A percentile compares a stretch with the other conserved stretches of the same genome.
Evolutionary conservation across 805 yeast species (phyloP).

Genomic region (Saturnispora dispora): DNA sequence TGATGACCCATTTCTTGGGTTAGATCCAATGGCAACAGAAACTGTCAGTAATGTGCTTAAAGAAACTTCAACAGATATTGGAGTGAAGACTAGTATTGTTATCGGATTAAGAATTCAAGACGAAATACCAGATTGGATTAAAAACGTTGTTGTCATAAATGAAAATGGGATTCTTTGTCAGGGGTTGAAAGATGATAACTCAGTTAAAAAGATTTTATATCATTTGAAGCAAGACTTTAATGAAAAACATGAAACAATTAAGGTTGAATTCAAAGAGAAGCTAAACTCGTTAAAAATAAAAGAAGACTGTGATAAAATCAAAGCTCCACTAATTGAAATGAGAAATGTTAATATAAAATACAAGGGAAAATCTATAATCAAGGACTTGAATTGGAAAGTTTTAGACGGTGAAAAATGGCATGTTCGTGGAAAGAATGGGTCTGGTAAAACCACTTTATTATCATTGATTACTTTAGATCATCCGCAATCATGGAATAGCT

Average conservation of each 20-base stretch:
- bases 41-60: constrained; percentile 49
- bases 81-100: constrained; percentile 42
- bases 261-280: constrained; percentile 12
- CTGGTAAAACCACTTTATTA: constrained; percentile 85
- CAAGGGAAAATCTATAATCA: constrained; percentile 49
- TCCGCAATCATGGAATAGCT: constrained; percentile 88
- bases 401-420: constrained; percentile 78
- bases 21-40: constrained; percentile 66
- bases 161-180: constrained; percentile 40
- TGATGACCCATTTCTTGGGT: constrained; percentile 89
- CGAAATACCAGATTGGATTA: constrained; percentile 67
- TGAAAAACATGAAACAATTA: constrained; percentile 16
- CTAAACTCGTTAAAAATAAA: not conserved
- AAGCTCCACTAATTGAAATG: constrained; percentile 37
- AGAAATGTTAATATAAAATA: constrained; percentile 57
- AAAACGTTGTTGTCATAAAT: constrained; percentile 58
- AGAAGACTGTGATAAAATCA: not conserved
- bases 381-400: constrained; percentile 57
- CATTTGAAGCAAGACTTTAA: constrained; percentile 19
- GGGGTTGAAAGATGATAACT: constrained; percentile 35
- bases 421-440: constrained; percentile 79
- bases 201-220: constrained; percentile 13
- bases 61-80: constrained; percentile 12
- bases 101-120: constrained; percentile 76
- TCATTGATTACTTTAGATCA: constrained; percentile 88